phyloP scores from a whole-genome alignment of 2,329 filamentous ascomycete species.

The Purpureocillium takamizusanense region DNA sequence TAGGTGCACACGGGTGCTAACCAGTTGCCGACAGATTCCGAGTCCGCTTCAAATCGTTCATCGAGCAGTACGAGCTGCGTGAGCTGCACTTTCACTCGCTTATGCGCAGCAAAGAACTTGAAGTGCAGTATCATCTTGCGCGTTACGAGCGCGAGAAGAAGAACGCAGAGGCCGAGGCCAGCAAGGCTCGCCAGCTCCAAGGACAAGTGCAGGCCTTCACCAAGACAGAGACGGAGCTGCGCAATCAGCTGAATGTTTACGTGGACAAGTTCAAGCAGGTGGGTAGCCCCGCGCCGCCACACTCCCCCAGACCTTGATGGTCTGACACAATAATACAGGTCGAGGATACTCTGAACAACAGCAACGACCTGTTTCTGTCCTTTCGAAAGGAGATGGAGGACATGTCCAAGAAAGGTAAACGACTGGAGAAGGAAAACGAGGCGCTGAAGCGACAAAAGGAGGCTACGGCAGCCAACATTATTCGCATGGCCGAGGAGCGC shows the following conservation, averaged over 20 bases:
- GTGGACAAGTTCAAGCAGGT: constrained; percentile 99
- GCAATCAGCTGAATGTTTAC: constrained; percentile 95
- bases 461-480: constrained; percentile 85
- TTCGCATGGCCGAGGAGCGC: constrained; percentile 94
- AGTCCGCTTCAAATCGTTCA: constrained; percentile 83
- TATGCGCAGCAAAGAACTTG: constrained; percentile 88
- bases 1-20: constrained; percentile 7
- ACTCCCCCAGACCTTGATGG: no score
- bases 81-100: constrained; percentile 90
- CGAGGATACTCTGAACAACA: constrained; percentile 96
- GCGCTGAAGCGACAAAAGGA: constrained; percentile 87
- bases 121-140: constrained; percentile 85
- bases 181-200: constrained; percentile 76
- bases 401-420: constrained; percentile 98
- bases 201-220: constrained; percentile 90
- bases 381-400: constrained; percentile 99
- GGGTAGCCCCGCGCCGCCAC: constrained; percentile 23
- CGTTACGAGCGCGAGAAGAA: constrained; percentile 87
- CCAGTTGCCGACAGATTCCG: constrained; percentile 52
- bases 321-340: no score
- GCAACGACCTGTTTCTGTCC: constrained; percentile 92
- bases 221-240: constrained; percentile 87
- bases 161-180: constrained; percentile 70
- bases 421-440: constrained; percentile 92
- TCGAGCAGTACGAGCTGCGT: constrained; percentile 93